Evolutionary conservation across 2,329 filamentous ascomycete species (phyloP).

Genomic region (Tolypocladium nubicola): DNA sequence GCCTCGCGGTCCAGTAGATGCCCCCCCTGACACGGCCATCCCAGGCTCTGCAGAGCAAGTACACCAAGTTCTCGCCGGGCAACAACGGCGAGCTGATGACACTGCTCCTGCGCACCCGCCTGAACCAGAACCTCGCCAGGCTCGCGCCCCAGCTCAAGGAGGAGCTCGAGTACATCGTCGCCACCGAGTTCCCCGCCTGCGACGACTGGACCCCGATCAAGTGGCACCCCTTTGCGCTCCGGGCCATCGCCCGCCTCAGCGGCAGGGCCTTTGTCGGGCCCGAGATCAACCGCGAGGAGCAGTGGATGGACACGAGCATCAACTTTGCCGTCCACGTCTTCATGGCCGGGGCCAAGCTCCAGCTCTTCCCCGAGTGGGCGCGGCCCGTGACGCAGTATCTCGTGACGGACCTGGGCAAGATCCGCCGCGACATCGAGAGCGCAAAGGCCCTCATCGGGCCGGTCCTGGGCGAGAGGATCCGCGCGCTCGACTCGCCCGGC

Average conservation of each 20-base stretch:
- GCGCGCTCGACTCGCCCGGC: conserved; percentile 24
- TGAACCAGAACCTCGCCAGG: conserved; percentile 35
- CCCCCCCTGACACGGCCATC: neutral
- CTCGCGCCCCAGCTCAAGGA: conserved; percentile 34
- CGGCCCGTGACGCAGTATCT: conserved; percentile 34
- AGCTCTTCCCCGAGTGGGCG: conserved; percentile 39
- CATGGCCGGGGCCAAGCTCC: conserved; percentile 35
- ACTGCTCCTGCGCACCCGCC: conserved; percentile 32
- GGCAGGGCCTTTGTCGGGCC: conserved; percentile 42
- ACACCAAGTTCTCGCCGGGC: conserved; percentile 38
- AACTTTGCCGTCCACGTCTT: conserved; percentile 40
- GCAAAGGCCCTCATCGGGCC: conserved; percentile 33
- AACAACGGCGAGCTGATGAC: conserved; percentile 34
- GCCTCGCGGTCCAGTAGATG: neutral
- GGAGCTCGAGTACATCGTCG: conserved; percentile 34
- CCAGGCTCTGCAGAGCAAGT: conserved; percentile 38
- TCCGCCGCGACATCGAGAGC: conserved; percentile 29
- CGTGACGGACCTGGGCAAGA: conserved; percentile 34
- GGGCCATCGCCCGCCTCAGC: conserved; percentile 41
- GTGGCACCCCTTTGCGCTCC: conserved; percentile 40
- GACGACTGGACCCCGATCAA: conserved; percentile 44
- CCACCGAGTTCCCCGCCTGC: conserved; percentile 37
- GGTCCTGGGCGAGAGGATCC: conserved; percentile 34
- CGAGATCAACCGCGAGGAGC: conserved; percentile 36
- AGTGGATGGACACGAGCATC: conserved; percentile 42